phyloP scores from a whole-genome alignment of 164 flowering plant species.

The Nymphaea thermarum region DNA sequence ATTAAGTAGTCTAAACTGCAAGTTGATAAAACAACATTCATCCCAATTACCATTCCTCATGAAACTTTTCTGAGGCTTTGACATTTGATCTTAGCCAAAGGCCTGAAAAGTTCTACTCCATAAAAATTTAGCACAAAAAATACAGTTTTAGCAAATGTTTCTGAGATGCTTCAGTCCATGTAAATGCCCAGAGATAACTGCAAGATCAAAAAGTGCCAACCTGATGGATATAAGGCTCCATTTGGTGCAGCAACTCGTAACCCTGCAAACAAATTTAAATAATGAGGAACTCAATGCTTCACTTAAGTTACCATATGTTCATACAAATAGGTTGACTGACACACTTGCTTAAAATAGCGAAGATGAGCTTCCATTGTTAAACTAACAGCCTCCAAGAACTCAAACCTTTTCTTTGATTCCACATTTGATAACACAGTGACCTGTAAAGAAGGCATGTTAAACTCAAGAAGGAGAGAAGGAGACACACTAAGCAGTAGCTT shows the following conservation, averaged over 20 bases:
- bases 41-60: too few relatives aligned
- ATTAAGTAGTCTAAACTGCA: too few relatives aligned
- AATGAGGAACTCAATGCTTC: background rate
- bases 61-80: too few relatives aligned
- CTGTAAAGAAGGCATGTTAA: slow-evolving; percentile 17
- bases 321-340: background rate
- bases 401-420: slow-evolving; percentile 93
- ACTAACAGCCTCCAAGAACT: slow-evolving; percentile 94
- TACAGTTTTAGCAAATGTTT: too few relatives aligned
- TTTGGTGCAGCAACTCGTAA: slow-evolving; percentile 91
- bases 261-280: slow-evolving; percentile 36
- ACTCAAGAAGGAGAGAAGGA: background rate
- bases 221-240: slow-evolving; percentile 98
- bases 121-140: too few relatives aligned
- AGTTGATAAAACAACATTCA: too few relatives aligned
- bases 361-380: slow-evolving; percentile 98
- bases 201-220: slow-evolving; percentile 15
- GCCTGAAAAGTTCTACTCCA: too few relatives aligned
- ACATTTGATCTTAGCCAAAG: too few relatives aligned
- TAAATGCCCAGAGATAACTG: too few relatives aligned
- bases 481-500: background rate
- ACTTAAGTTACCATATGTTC: background rate
- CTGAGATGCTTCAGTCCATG: too few relatives aligned
- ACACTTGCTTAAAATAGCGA: slow-evolving; percentile 89
- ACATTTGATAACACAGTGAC: slow-evolving; percentile 80